Evolutionary conservation across 2,329 filamentous ascomycete species (phyloP), one percentile per base, ranked within the genome.

Genomic region (Ophiostoma ulmi): DNA sequence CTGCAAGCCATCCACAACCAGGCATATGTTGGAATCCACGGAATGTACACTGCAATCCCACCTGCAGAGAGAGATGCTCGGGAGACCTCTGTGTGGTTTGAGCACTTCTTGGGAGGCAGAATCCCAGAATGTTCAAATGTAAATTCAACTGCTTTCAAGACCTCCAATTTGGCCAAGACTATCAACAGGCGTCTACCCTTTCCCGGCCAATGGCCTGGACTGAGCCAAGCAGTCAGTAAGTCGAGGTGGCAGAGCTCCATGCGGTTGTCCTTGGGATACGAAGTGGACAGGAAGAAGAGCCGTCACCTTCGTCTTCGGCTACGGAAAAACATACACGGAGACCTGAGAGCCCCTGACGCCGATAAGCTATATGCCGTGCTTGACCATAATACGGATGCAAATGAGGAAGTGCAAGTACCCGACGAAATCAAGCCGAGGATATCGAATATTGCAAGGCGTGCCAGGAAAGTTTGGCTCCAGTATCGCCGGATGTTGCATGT

Each of bases 401-500:
- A 36, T 6, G 8, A 36, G 6, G 22, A 26, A 35, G 31, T 64
- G 14, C 22, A 31, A 14, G 35, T 39, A 22, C 39, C 13, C 38
- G 36, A 67, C 2, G 20, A 17, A 11, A 8, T 39, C 10, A 14
- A 41, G 64, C 36, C 38, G 8, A 64, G 20, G 2, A n/a, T 64
- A 7, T 3, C 8, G 5, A 4, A 10, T 3, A 38, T 38, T n/a
- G 36, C 63, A 14, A 10, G 36, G 35, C 20, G n/a, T 39, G 20
- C 38, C 63, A 20, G 10, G 4, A 22, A 22, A 5, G 17, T 39
- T 1, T 39, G 8, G 7, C 63, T 65, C 63, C 39, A 65, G 36
- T 65, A 22, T 36, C 36, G 63, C 35, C 63, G 63, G 20, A 38
- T 65, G 63, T 36, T 65, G 63, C 63, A 65, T 20, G 14, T n/a